Evolutionary conservation across 2,329 filamentous ascomycete species (phyloP).

Genomic region (Claviceps sp.): DNA sequence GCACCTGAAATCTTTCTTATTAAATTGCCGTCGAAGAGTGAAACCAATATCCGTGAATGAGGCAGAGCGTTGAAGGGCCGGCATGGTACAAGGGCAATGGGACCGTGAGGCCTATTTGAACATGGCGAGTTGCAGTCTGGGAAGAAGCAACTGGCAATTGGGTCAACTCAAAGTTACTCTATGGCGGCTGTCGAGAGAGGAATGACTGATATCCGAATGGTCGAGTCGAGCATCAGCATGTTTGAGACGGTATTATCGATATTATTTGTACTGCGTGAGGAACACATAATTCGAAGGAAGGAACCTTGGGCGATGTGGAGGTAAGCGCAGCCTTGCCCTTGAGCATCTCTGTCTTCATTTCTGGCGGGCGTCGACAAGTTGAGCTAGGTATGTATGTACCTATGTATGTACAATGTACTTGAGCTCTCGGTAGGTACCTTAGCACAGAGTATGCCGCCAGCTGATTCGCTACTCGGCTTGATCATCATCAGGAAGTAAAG

Average conservation of each 20-base stretch:
- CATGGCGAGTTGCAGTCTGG: not conserved
- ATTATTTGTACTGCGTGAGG: not conserved
- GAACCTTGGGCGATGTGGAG: not conserved
- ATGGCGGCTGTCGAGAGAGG: not conserved
- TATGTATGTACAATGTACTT: too few relatives aligned
- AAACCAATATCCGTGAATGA: slow-evolving; percentile 57
- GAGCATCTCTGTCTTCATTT: not conserved
- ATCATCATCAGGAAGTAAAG: too few relatives aligned
- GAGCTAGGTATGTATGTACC: not conserved
- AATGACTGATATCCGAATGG: not conserved
- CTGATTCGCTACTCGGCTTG: too few relatives aligned
- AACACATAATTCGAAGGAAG: not conserved
- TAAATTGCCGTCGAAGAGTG: slow-evolving; percentile 59
- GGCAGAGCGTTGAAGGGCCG: slow-evolving; percentile 28
- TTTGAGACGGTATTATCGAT: not conserved
- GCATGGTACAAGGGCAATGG: slow-evolving; percentile 18
- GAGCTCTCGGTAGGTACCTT: too few relatives aligned
- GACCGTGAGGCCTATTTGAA: not conserved
- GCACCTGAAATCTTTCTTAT: slow-evolving; percentile 60
- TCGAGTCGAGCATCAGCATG: not conserved
- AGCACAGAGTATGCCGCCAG: too few relatives aligned
- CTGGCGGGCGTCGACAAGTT: not conserved
- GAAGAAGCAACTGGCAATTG: not conserved
- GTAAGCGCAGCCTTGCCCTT: not conserved
- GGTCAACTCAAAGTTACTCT: not conserved